phyloP scores from a whole-genome alignment of 2,329 filamentous ascomycete genomes.

The Alternaria solani region DNA sequence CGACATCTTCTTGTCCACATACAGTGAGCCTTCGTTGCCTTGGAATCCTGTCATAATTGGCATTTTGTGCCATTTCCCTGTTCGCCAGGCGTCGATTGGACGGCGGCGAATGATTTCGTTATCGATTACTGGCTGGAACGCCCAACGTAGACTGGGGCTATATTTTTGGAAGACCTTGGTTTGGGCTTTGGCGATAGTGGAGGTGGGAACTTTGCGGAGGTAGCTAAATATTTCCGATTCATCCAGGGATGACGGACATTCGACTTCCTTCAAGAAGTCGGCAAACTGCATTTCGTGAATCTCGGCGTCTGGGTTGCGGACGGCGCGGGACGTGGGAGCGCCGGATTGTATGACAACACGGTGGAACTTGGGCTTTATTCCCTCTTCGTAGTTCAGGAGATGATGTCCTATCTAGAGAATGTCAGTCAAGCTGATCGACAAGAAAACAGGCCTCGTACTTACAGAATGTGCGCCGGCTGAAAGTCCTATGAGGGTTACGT shows the following conservation, averaged over 20 bases:
- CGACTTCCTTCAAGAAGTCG: constrained; percentile 51
- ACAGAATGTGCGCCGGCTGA: constrained; percentile 36
- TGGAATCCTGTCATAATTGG: constrained; percentile 75
- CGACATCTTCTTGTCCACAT: constrained; percentile 63
- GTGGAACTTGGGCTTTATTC: constrained; percentile 53
- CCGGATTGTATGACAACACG: constrained; percentile 59
- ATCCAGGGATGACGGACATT: constrained; percentile 38
- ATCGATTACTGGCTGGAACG: constrained; percentile 76
- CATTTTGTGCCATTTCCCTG: constrained; percentile 62
- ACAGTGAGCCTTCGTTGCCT: constrained; percentile 72
- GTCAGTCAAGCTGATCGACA: neutral
- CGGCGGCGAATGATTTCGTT: constrained; percentile 65
- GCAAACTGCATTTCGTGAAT: constrained; percentile 57
- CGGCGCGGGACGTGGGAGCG: constrained; percentile 57
- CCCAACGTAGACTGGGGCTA: constrained; percentile 58
- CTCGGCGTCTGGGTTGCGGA: constrained; percentile 51
- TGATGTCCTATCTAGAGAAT: constrained; percentile 68
- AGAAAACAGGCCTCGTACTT: neutral
- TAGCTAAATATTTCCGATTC: constrained; percentile 51
- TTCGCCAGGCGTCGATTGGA: constrained; percentile 67
- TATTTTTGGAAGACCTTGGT: constrained; percentile 56
- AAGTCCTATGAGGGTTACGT: constrained; percentile 33
- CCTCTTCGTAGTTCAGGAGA: constrained; percentile 59
- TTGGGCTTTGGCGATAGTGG: constrained; percentile 51
- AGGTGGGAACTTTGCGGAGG: constrained; percentile 52